Evolutionary conservation across 2,329 filamentous ascomycete genomes (phyloP).

Genomic region (Didymella glomerata): DNA sequence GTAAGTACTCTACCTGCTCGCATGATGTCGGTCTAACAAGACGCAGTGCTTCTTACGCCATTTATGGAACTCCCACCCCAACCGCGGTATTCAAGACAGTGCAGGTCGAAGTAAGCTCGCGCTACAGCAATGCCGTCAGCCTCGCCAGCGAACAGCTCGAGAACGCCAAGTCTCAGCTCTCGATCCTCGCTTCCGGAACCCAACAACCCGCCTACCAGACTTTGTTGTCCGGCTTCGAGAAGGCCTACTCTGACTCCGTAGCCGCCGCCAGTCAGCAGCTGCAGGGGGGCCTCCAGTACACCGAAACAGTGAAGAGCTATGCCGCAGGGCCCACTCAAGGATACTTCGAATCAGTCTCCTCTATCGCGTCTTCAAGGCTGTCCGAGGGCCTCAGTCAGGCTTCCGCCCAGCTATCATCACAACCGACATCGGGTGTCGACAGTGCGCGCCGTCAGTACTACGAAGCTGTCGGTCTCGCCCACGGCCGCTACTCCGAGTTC

Average conservation of each 20-base stretch:
- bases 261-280: conserved; percentile 68
- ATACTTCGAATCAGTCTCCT: conserved; percentile 65
- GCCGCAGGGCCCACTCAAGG: conserved; percentile 56
- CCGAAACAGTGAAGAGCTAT: conserved; percentile 51
- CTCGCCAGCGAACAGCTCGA: conserved; percentile 72
- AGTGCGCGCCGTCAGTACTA: conserved; percentile 75
- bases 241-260: conserved; percentile 72
- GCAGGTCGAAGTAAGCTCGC: conserved; percentile 58
- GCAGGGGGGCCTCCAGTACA: conserved; percentile 61
- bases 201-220: conserved; percentile 74
- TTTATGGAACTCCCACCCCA: conserved; percentile 62
- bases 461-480: conserved; percentile 78
- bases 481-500: conserved; percentile 81
- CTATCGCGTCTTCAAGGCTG: conserved; percentile 74
- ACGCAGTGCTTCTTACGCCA: conserved; percentile 61
- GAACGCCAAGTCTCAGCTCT: conserved; percentile 72
- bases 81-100: conserved; percentile 56
- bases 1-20: conserved; percentile 48
- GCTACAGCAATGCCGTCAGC: conserved; percentile 71
- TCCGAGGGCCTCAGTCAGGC: conserved; percentile 75
- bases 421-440: conserved; percentile 66
- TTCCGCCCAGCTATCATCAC: conserved; percentile 73
- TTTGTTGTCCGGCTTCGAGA: conserved; percentile 72
- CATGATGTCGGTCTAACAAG: conserved; percentile 24
- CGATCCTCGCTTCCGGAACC: conserved; percentile 72